phyloP scores from a whole-genome alignment of 441 rosid species.

The Sinapis alba region DNA sequence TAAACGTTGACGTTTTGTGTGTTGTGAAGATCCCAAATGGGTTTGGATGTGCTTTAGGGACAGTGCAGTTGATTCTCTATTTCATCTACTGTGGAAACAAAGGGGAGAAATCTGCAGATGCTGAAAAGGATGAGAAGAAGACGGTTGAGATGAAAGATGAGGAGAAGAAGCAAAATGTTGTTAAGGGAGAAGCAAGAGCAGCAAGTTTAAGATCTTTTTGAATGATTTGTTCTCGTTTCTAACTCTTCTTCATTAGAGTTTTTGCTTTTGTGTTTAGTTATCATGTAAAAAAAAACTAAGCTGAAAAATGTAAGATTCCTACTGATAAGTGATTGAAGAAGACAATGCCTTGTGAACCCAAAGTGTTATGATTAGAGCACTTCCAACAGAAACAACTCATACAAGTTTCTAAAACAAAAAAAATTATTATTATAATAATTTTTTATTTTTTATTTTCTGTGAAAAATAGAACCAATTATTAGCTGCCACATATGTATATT shows the following conservation, averaged over 20 bases:
- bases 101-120: conserved; percentile 31
- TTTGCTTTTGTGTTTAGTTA: conserved; percentile 3
- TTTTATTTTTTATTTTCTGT: too few species aligned
- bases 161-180: conserved; percentile 20
- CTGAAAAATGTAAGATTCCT: conserved; percentile 19
- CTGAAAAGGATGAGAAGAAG: conserved; percentile 29
- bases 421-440: too few species aligned
- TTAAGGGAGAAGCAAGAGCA: conserved; percentile 24
- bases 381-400: too few species aligned
- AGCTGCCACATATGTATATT: too few species aligned
- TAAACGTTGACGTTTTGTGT: not conserved
- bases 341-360: not conserved
- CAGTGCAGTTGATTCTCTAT: conserved; percentile 69
- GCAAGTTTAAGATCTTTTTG: conserved; percentile 34
- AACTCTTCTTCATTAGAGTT: conserved; percentile 21
- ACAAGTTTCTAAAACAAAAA: too few species aligned
- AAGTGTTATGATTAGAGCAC: too few species aligned
- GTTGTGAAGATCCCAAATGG: conserved; percentile 76
- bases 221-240: conserved; percentile 7
- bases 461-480: too few species aligned
- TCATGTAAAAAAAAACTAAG: conserved; percentile 4
- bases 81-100: conserved; percentile 64
- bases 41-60: conserved; percentile 73
- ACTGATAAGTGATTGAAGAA: conserved; percentile 11
- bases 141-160: conserved; percentile 49